Base-by-base conservation (phyloP, 331 rosid genomes). In the Quercus lobata region DNA sequence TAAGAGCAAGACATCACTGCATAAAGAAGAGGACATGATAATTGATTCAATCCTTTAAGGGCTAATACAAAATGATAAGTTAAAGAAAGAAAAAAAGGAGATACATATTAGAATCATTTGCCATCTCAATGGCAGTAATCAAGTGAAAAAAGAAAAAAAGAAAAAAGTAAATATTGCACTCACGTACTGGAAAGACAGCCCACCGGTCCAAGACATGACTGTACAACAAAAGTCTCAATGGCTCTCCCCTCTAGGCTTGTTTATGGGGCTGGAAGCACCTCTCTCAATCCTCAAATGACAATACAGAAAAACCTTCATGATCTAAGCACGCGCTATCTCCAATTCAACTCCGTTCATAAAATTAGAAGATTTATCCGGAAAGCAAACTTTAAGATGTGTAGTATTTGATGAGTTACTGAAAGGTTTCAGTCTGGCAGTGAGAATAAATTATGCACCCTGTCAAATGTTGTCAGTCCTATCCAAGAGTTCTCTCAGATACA, bases 401-500 rank as follows among this genome's bases (percentile, higher is more conserved):
- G 78, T 71, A 61, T 83, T 66, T 80, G 53, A 81, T 72, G 81
- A 69, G 91, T 83, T 87, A 84, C 83, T 70, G 74, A 77, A 80
- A 76, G n/a, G 74, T 63, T 65, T 76, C 61, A 71, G 72, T 76
- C 72, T 60, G 79, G 70, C 19, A 56, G 77, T 79, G 86, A 84
- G 75, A 77, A 53, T 52, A 25, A 73, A 80, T 81, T 69, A 62
- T 84, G 78, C 83, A 78, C 55, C 80, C 24, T n/a, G 77, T 76
- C 71, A 60, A 56, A 76, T 46, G 44, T 83, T 79, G 82, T 83
- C 78, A 84, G 87, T 83, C 82, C 91, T 90, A 82, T 82, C 80
- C 87, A 21, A 80, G 86, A 62, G 81, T 82, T 82, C 86, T 82
- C 83, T 87, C 86, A 14, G 57, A 57, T 71, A 35, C 54, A 73